Evolutionary conservation across 257 asterid genomes (phyloP), one percentile per base, ranked within the genome.

Genomic region (Echium plantagineum): DNA sequence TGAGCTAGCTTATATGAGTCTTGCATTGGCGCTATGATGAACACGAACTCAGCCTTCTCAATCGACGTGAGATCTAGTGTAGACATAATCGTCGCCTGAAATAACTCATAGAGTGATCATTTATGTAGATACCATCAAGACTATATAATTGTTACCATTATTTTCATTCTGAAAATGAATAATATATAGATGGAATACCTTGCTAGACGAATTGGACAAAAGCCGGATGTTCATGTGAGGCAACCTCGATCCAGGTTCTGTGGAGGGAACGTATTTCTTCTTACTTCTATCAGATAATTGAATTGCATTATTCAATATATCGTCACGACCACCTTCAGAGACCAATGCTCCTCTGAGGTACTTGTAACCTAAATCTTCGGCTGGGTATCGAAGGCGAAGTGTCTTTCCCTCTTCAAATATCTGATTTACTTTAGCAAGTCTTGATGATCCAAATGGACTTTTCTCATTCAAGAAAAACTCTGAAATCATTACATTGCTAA

Each of bases 311-410:
- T 35, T 3, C 68, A 0, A 35, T 35, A 8, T 7, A 35, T 35
- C 46, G 9, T 35, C 12, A 35, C 9, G 9, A 7, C 46, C 12
- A 9, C 46, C 46, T 7, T 35, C 46, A 6, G 46, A 35, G 13
- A 35, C 46, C 46, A 35, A 35, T 35, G 12, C 46, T 6, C 46
- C 46, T 35, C 46, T 35, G 13, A 35, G 12, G 46, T 35, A 90
- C 98, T 95, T 83, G 85, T 85, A 87, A 57, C 98, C 98, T 58
- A 90, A 74, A 70, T 90, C 98, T 78, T 90, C 96, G n/a, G 98
- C 94, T 28, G 95, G 97, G 73, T 87, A 90, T 71, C 85, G 96
- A 60, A 90, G 96, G 61, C 83, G 96, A 70, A 90, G 94, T 79
- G 94, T 87, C 76, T 81, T 84, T 66, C 98, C 95, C 71, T 76